Conservation (phyloP, 2,329 filamentous ascomycete species). For the Penicillium vulpinum region DNA sequence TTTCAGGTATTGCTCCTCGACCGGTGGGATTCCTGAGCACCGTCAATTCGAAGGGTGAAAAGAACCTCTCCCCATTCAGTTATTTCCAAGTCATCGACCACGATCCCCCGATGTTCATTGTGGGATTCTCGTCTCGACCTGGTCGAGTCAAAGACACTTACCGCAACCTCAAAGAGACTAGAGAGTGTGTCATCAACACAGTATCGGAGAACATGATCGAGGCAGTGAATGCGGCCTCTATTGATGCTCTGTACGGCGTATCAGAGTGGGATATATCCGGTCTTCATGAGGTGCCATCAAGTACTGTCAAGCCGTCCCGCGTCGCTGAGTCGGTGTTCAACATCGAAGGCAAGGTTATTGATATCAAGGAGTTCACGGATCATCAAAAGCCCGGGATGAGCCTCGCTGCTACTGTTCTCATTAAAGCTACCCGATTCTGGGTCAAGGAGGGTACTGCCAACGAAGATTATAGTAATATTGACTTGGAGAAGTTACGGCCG, state of each 20-base stretch:
- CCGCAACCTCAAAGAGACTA: conserved; percentile 66
- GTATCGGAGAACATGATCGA: conserved; percentile 80
- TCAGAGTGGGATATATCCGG: conserved; percentile 81
- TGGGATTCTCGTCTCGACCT: conserved; percentile 58
- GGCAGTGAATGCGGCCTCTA: conserved; percentile 74
- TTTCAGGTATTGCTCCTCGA: conserved; percentile 75
- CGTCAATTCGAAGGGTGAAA: conserved; percentile 59
- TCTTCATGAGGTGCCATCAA: conserved; percentile 65
- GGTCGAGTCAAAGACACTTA: conserved; percentile 72
- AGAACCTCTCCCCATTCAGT: conserved; percentile 79
- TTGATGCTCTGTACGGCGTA: conserved; percentile 73
- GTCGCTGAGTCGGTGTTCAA: conserved; percentile 79
- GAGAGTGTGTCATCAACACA: conserved; percentile 82
- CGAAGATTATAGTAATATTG: conserved; percentile 69
- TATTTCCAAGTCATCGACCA: conserved; percentile 80
- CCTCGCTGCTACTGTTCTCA: conserved; percentile 68
- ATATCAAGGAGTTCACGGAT: conserved; percentile 72
- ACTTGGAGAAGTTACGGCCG: conserved; percentile 73
- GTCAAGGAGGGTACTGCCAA: conserved; percentile 80
- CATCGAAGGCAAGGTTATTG: conserved; percentile 74
- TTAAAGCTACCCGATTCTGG: conserved; percentile 85
- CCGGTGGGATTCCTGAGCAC: conserved; percentile 68
- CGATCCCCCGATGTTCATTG: conserved; percentile 80
- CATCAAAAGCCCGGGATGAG: conserved; percentile 67
- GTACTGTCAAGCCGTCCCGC: conserved; percentile 66